Base-by-base conservation (phyloP, 2,329 filamentous ascomycete species). In the Pleomassaria siparia region DNA sequence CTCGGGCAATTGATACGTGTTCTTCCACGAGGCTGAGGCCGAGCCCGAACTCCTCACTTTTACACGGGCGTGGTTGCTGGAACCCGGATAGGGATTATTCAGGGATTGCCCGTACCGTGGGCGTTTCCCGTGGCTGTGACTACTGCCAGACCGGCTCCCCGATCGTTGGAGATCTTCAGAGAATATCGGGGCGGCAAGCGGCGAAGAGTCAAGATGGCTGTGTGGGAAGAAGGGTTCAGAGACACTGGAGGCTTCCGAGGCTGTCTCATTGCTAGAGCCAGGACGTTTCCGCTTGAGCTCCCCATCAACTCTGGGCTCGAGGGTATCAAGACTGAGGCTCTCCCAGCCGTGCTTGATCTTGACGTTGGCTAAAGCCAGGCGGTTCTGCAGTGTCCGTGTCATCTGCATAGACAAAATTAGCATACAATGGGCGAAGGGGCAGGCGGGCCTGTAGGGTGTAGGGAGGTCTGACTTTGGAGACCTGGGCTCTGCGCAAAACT, bases 321-420 rank as follows among this genome's bases (percentile, higher is more conserved):
- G 89, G 52, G 80, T 85, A 69, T 91, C 89, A 64, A 95, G 83
- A 54, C 87, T 89, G 69, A 95, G 81, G 72, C 94, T 89, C 73
- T 96, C 88, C 86, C 91, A 95, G 69, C 91, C 91, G 76, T 95
- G 88, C 74, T 95, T 91, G 59, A 94, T 91, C 76, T 97, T 97
- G 81, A 96, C 94, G 73, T 95, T 94, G 69, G 94, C 94, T 55
- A 97, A 84, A 49, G 94, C 92, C 50, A 99, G 84, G 55, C 92
- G 89, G 76, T 95, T 91, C 75, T 97, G 91, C 46, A 99, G 80
- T 65, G 88, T 88, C 69, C 92, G 82, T 62, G 91, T 94, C 77
- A 99, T 95, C 94, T 97, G 68, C 46, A 63, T 40, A 43, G 50
- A 43, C 47, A 45, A 20, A 35, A 55, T 67, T 58, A 68, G 62